A percentile compares a stretch with the other conserved stretches of the same genome.
These are phyloP conservation scores for Cornus controversa DNA, from an alignment of 148 eudicot genomes.

Conservation along the genomic window DNA sequence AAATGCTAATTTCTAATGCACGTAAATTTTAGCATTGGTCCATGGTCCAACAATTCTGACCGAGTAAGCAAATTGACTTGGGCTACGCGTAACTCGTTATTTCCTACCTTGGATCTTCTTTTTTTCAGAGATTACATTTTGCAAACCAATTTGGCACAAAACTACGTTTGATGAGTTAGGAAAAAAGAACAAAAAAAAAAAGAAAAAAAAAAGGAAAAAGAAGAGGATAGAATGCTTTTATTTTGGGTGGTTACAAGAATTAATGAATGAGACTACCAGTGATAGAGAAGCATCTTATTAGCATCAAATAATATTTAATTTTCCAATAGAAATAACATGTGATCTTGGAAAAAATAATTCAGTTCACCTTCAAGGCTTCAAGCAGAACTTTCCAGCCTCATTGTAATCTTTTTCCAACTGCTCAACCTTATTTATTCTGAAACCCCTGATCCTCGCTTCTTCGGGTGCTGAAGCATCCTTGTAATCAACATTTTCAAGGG, in stretches of 20 bases:
- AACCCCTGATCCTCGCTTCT: constrained; percentile 88
- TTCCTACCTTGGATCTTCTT: too few species aligned
- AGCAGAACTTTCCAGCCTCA: constrained; percentile 64
- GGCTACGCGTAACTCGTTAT: too few species aligned
- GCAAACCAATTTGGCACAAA: not conserved
- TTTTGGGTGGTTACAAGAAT: not conserved
- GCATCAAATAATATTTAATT: constrained; percentile 1
- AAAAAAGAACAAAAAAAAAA: not conserved
- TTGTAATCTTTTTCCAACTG: constrained; percentile 69
- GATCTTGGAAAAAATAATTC: not conserved
- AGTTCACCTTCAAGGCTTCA: constrained; percentile 50
- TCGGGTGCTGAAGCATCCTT: constrained; percentile 68
- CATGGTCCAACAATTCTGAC: too few species aligned
- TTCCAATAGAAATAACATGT: not conserved
- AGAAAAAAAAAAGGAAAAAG: not conserved
- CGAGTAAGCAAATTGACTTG: too few species aligned
- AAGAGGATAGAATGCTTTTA: not conserved
- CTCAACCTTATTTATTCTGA: constrained; percentile 73
- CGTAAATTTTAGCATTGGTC: too few species aligned
- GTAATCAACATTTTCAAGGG: constrained; percentile 65
- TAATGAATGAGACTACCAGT: not conserved
- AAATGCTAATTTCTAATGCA: too few species aligned
- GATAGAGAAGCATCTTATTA: not conserved
- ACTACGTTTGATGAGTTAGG: not conserved
- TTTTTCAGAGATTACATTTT: too few species aligned